Evolutionary conservation across 2,329 filamentous ascomycete species (phyloP).

Genomic region (Nemania sp.): DNA sequence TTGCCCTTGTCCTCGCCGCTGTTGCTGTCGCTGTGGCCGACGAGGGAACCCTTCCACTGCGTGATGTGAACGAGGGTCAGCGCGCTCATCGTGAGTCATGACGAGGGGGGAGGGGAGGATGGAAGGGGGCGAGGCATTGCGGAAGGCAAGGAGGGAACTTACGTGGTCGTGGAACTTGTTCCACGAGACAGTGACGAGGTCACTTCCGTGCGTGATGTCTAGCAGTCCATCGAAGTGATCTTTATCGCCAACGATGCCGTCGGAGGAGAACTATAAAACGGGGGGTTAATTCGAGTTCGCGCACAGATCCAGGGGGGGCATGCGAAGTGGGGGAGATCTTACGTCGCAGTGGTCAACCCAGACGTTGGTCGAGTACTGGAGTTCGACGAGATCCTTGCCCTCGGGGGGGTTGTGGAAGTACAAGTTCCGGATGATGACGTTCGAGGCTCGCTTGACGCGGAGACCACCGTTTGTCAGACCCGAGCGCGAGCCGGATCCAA

Average conservation of each 20-base stretch:
- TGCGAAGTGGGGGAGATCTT: conserved; percentile 9
- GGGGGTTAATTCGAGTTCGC: background rate
- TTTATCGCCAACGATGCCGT: conserved; percentile 45
- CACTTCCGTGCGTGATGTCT: conserved; percentile 50
- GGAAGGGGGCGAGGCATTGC: background rate
- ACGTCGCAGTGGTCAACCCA: conserved; percentile 54
- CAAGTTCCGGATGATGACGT: conserved; percentile 63
- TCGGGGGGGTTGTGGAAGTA: conserved; percentile 54
- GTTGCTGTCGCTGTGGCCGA: conserved; percentile 66
- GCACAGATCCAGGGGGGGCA: background rate
- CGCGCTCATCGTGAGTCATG: background rate
- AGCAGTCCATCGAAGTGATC: conserved; percentile 51
- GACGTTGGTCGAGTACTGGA: conserved; percentile 44
- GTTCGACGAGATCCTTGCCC: conserved; percentile 55
- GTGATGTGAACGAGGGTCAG: background rate
- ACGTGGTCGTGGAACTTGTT: conserved; percentile 50
- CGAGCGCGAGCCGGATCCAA: conserved; percentile 48
- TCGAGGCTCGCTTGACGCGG: conserved; percentile 51
- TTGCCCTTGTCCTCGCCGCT: conserved; percentile 62
- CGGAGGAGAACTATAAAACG: conserved; percentile 30
- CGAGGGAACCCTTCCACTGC: conserved; percentile 58
- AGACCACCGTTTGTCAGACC: conserved; percentile 52
- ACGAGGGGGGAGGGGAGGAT: too few species aligned
- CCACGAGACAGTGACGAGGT: conserved; percentile 50
- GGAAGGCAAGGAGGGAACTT: background rate